Evolutionary conservation across 164 flowering plant species (phyloP), one percentile per base, ranked within the genome.

Genomic region (Malania oleifera): DNA sequence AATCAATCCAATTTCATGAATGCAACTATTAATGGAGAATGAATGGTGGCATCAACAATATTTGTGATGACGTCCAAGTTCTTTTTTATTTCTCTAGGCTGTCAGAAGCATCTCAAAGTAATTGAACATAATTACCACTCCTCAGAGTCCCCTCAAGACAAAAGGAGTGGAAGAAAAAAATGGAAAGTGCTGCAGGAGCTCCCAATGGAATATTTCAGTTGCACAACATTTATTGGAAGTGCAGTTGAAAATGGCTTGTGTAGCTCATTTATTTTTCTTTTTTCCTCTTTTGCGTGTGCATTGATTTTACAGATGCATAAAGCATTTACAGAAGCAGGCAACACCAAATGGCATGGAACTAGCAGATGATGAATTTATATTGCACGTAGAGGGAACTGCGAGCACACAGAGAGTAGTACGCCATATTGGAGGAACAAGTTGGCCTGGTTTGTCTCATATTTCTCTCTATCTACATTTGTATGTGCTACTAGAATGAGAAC

Each of bases 321-420:
- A 81, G 65, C 74, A 83, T 74, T 72, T 90, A 73, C 86, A 77
- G 57, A 83, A 83, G 47, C 97, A 83, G 70, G 61, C 72, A 35
- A 70, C 48, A 9, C 93, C 96, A 20, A 86, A 63, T 2, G 88
- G 87, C 1, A 76, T 81, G 23, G 81, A 78, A 56, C 66, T 93
- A 3, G 78, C 71, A 19, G 95, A 83, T 35, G 92, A 86, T 70
- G 99, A 93, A 67, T 82, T 76, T 57, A 78, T 93, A 61, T 56
- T 93, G 74, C 97, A 88, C 52, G 83, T 90, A 35, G 99, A 95
- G 56, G 99, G 99, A 62, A 91, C 93, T 39, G 82, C 88, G 41
- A 76, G 63, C 60, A 60, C 91, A 10, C 95, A 83, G 48, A 82
- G 97, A 70, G 96, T 90, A 14, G 83, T 95, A 14, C 85, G 93